phyloP scores from a whole-genome alignment of 1,284 basidiomycete genomes.

The Malassezia psittaci region DNA sequence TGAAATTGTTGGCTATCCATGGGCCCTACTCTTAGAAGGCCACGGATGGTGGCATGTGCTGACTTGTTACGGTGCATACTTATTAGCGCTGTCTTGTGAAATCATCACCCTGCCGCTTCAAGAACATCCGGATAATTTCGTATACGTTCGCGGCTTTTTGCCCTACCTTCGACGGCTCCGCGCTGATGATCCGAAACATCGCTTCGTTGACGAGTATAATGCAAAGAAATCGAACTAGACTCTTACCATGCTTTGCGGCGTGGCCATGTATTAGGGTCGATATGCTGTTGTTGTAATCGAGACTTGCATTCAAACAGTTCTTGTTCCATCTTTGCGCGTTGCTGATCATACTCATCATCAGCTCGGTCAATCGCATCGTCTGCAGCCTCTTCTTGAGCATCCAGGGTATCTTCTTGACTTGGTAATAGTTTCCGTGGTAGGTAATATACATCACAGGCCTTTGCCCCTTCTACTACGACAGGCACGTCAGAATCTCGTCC shows the following conservation, averaged over 20 bases:
- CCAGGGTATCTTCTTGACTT: constrained; percentile 17
- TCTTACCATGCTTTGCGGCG: background rate
- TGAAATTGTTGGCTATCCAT: constrained; percentile 27
- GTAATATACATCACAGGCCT: constrained; percentile 15
- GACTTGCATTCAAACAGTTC: constrained; percentile 7
- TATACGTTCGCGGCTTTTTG: constrained; percentile 6
- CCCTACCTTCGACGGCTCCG: constrained; percentile 23
- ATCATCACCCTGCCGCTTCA: constrained; percentile 25
- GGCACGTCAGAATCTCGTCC: constrained; percentile 7
- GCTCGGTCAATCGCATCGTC: constrained; percentile 16
- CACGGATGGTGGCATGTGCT: constrained; percentile 53
- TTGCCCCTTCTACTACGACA: background rate
- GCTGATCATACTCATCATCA: constrained; percentile 16
- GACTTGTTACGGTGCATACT: constrained; percentile 51
- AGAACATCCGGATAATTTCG: constrained; percentile 27
- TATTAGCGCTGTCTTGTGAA: constrained; percentile 46
- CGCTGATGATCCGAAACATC: constrained; percentile 10
- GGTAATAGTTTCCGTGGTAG: constrained; percentile 18
- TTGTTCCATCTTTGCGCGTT: constrained; percentile 2
- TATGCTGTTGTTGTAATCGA: background rate
- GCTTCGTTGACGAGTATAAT: constrained; percentile 1
- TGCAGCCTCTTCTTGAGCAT: constrained; percentile 18
- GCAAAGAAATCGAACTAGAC: constrained; percentile 1
- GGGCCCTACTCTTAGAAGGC: constrained; percentile 31
- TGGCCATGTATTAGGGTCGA: background rate